Conservation (phyloP, 208 protist genomes). For the Leishmania gerbilli region DNA sequence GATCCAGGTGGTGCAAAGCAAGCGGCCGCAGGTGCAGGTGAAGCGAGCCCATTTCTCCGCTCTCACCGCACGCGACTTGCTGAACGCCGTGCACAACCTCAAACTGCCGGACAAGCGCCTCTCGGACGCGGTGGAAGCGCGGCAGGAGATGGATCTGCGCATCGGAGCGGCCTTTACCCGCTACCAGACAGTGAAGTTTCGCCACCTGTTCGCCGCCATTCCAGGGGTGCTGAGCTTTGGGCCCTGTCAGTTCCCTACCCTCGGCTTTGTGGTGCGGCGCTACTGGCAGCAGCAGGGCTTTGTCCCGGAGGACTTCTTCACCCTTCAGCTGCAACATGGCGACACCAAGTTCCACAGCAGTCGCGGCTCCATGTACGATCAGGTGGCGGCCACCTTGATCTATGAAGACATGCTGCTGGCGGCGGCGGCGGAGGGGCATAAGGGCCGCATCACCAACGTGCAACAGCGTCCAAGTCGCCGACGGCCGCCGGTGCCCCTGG, state of each 20-base stretch:
- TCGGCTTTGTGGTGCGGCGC: conserved; percentile 92
- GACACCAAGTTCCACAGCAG: conserved; percentile 56
- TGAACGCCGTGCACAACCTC: conserved; percentile 81
- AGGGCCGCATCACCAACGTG: conserved; percentile 63
- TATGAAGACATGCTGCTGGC: conserved; percentile 66
- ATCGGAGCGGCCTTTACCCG: conserved; percentile 96
- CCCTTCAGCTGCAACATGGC: conserved; percentile 58
- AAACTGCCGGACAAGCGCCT: conserved; percentile 84
- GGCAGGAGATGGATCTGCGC: conserved; percentile 96
- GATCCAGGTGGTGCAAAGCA: conserved; percentile 62
- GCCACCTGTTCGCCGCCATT: conserved; percentile 70
- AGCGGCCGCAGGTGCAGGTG: conserved; percentile 51
- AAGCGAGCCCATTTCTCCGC: conserved; percentile 93
- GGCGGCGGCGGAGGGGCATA: conserved; percentile 42
- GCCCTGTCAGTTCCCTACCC: conserved; percentile 96
- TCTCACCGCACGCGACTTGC: conserved; percentile 86
- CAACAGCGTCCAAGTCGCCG: conserved; percentile 70
- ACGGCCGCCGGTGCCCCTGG: conserved; percentile 93
- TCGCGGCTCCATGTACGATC: conserved; percentile 76
- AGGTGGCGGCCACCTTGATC: conserved; percentile 70
- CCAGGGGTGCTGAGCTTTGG: conserved; percentile 91
- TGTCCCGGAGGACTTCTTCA: conserved; percentile 82
- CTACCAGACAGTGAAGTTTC: conserved; percentile 88
- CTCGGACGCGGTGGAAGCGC: conserved; percentile 94
- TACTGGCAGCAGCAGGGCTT: conserved; percentile 89